phyloP scores from a whole-genome alignment of 2,329 filamentous ascomycete genomes.

The Diplodia intermedia region DNA sequence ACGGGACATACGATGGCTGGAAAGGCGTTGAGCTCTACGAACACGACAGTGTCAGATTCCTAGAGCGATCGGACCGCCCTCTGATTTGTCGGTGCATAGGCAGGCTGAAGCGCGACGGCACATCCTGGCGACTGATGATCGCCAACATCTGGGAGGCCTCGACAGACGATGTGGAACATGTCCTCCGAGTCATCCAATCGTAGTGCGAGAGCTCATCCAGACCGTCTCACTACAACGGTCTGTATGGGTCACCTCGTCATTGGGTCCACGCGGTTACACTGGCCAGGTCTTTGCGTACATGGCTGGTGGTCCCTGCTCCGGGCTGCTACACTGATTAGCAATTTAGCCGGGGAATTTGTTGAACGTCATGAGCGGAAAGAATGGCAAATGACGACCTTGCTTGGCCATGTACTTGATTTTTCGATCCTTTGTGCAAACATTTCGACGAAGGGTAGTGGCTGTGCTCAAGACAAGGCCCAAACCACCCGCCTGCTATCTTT shows the following conservation, averaged over 20 bases:
- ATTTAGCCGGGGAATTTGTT: slow-evolving; percentile 19
- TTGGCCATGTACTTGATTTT: not conserved
- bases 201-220: slow-evolving; percentile 4
- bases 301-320: slow-evolving; percentile 15
- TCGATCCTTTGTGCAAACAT: not conserved
- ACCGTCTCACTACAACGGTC: slow-evolving; percentile 19
- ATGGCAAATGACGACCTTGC: slow-evolving; percentile 3
- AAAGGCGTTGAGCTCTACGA: slow-evolving; percentile 55
- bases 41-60: slow-evolving; percentile 50
- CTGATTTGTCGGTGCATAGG: slow-evolving; percentile 59
- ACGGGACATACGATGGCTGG: slow-evolving; percentile 57
- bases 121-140: slow-evolving; percentile 54
- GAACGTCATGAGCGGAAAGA: not conserved
- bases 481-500: slow-evolving; percentile 20
- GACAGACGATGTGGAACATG: slow-evolving; percentile 62
- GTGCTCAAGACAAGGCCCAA: slow-evolving; percentile 15
- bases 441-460: not conserved
- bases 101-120: slow-evolving; percentile 54
- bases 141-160: slow-evolving; percentile 60
- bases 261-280: slow-evolving; percentile 22
- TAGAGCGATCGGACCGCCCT: slow-evolving; percentile 43
- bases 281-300: slow-evolving; percentile 13
- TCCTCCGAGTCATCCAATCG: slow-evolving; percentile 50
- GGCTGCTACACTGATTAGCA: slow-evolving; percentile 10
- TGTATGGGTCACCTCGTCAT: slow-evolving; percentile 22